Evolutionary conservation across 2,329 filamentous ascomycete species (phyloP), one percentile per base, ranked within the genome.

Genomic region (Trichoderma sp.): DNA sequence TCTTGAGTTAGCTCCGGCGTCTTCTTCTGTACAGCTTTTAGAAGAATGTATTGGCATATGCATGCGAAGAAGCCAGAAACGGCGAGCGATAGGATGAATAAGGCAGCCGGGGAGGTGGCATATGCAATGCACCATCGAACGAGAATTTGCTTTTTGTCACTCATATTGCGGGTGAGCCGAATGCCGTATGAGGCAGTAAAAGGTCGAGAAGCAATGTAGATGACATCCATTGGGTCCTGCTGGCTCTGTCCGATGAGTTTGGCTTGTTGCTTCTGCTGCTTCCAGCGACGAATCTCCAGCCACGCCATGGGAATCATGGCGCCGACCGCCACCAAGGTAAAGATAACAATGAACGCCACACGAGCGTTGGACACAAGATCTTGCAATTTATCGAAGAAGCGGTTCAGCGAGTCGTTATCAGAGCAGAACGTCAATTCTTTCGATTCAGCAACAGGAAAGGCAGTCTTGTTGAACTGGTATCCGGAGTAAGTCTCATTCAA

Each of bases 371-470:
- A 80, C n/a, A 90, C 87, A 53, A 93, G 83, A 29, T 87, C 80
- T 60, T 88, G 87, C 1, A 98, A 83, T 13, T 84, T 84, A 67
- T 89, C 82, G 78, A 99, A 99, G 82, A 98, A 98, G 71, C 89
- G 84, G 75, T 90, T 88, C 78, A 99, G 91, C 35, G 87, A 88
- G 71, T 92, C 86, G 79, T 95, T 93, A 76, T 93, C 88, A 50
- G 92, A 92, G 82, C 95, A 99, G 81, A 99, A 98, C 1, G 86
- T 90, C 64, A 99, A 83, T 42, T 88, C 82, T 78, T 96, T 86
- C 81, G 97, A 97, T 73, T 90, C 82, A 1, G 95, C 93, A 3
- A 97, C 85, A 0, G 94, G 93, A 73, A 99, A 94, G 10, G 90
- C 79, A 13, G 87, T 86, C 17, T 89, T 85, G 76, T 97, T 88